Base-by-base conservation (phyloP, 352 stramenopile genomes). In the Pythium sukuiense region DNA sequence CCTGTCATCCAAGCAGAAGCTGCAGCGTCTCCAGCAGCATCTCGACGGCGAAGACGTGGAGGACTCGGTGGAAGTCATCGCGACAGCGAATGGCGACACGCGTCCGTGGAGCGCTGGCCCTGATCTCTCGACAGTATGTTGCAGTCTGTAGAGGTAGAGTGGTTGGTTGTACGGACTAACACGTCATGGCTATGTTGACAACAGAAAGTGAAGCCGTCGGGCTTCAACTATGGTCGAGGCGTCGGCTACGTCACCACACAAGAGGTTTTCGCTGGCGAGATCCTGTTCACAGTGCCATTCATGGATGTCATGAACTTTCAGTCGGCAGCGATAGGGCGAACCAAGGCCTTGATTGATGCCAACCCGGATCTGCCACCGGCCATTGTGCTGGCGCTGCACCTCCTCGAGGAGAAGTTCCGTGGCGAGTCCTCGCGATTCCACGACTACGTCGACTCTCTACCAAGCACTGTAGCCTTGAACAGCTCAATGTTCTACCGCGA, bases 151-250 rank as follows among this genome's bases (percentile, higher is more conserved):
- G 13, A 45, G 5, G 2, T 45, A 12, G 5, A 7, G 6, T 45
- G 37, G 37, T 14, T n/a, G 37, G 4, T 45, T 35, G 32, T 9
- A 35, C 8, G 5, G 32, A 5, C 37, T 43, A 43, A 43, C 12
- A 13, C 5, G 37, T 43, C 5, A 5, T 18, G 14, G 37, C 37
- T 43, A 12, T 49, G 30, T 52, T 39, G 13, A 24, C 37, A 12
- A 27, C 43, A 70, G 55, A 70, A 68, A 61, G 48, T 70, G 12
- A 48, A 29, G 18, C 58, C 67, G 1, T 62, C 62, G 6, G 52
- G 57, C 1, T 64, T 73, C 49, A 65, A 76, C 53, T 76, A 62
- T 32, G 70, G 70, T 13, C 70, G 70, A 12, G 70, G 70, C 32
- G 48, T 49, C 16, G 58, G 70, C 11, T 76, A 71, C 48, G 50